Base-by-base conservation (phyloP, 176 grass and related monocot species). In the Phyllostachys edulis region DNA sequence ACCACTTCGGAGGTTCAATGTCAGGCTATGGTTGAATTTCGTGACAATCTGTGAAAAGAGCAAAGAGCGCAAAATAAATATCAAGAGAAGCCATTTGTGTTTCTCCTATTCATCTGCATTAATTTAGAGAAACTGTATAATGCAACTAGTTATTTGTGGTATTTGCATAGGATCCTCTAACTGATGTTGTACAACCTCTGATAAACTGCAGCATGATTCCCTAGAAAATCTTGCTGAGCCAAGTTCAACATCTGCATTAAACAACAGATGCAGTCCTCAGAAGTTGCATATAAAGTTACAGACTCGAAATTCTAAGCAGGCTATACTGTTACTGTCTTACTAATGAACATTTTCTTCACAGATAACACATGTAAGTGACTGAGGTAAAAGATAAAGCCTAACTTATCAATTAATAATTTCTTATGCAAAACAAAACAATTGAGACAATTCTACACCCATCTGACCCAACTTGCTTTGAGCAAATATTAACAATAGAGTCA, bases 201-300 rank as follows among this genome's bases (percentile, higher is more conserved):
- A 99, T 38, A 99, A 83, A 54, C 74, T 85, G 74, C 93, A 99
- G 78, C 66, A 79, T 57, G 91, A 87, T 87, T 94, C 93, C 96
- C 96, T 5, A 99, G 57, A 87, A 77, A 94, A 92, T 99, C 96
- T 89, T 99, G 96, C 5, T 90, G 77, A 63, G 75, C 27, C 81
- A 99, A 87, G 40, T 94, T 90, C 75, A 99, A 69, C 39, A n/a
- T 87, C 96, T 99, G 85, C 65, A 95, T 40, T 81, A 51, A 44
- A 76, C 38, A 74, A 76, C 51, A 75, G 73, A 63, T 74, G 46
- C 20, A 79, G 76, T 39, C 56, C 81, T 80, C 74, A 37, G 69
- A 82, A 45, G 46, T 52, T 26, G 56, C 44, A 57, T 13, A 21
- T 24, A 81, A 84, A 51, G 42, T 63, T 63, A 56, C 16, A 54